Base-by-base conservation (phyloP, 179 eudicot genomes). In the Vitellaria paradoxa region DNA sequence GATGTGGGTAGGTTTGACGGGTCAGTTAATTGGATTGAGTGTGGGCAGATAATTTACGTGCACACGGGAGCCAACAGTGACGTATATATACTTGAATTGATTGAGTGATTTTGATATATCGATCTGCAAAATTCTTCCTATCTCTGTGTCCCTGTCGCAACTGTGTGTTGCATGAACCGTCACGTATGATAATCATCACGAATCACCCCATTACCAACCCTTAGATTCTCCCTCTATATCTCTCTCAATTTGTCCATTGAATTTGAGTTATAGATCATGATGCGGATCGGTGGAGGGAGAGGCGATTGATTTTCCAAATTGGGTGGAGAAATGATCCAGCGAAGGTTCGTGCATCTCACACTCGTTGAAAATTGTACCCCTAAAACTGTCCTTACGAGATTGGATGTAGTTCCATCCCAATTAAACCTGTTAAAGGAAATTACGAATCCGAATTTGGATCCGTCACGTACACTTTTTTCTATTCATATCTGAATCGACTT, bases 131-230 rank as follows among this genome's bases (percentile, higher is more conserved):
- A 72, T 46, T 45, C 26, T 53, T 21, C 10, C 2, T 60, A 6
- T 70, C 73, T 20, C 71, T 68, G 59, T 76, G 42, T 60, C 17
- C 30, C 17, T 42, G 61, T 70, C 68, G 20, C 47, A 24, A 70
- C 69, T 10, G 67, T 78, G 47, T 65, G 45, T 42, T 68, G 66
- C 77, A 72, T 78, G 81, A 73, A 64, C 77, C 66, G 72, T 78
- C 81, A 65, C 75, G 11, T 69, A 30, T 30, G n/a, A 26, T 71
- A 30, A 71, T 71, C 65, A 60, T 20, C 24, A 59, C 20, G 24
- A 62, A 73, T 72, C 65, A 73, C 14, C 14, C 74, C 45, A 42
- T 42, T 42, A 42, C 45, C 5, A 1, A 42, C 45, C 45, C 45
- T 4, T 42, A 42, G 45, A 42, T 42, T 42, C 45, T 42, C 45